phyloP scores from a whole-genome alignment of 805 yeast species.

The Zygoascus bituminiphila region DNA sequence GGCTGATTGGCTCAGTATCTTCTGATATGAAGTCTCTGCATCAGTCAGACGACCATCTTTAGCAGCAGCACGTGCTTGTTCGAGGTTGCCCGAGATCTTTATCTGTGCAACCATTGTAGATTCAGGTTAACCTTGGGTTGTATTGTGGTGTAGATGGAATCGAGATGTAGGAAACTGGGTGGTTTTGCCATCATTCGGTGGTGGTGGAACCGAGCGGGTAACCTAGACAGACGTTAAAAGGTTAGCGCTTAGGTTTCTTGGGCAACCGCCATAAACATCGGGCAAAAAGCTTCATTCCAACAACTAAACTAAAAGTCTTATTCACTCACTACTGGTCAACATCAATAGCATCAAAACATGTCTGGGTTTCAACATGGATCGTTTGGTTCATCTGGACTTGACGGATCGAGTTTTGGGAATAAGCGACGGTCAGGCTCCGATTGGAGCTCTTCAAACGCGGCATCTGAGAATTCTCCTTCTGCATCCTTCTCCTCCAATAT shows the following conservation, averaged over 20 bases:
- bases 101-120: not conserved
- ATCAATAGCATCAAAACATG: not conserved
- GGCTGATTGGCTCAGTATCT: constrained; percentile 32
- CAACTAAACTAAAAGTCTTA: too few relatives aligned
- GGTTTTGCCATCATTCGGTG: not conserved
- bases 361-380: not conserved
- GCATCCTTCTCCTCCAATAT: not conserved
- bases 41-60: constrained; percentile 38
- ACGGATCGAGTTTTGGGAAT: not conserved
- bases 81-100: constrained; percentile 26
- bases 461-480: not conserved
- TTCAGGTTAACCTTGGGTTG: not conserved
- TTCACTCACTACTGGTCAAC: too few relatives aligned
- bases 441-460: not conserved
- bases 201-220: not conserved
- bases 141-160: too few relatives aligned
- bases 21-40: constrained; percentile 56
- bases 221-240: too few relatives aligned
- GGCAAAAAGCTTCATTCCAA: not conserved
- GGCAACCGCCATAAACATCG: not conserved
- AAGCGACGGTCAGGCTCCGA: not conserved
- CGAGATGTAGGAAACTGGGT: too few relatives aligned
- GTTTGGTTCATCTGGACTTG: not conserved
- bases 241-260: not conserved
- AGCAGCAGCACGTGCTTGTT: constrained; percentile 55